Evolutionary conservation across 2,329 filamentous ascomycete species (phyloP), one percentile per base, ranked within the genome.

Genomic region (Penicillium sp.): DNA sequence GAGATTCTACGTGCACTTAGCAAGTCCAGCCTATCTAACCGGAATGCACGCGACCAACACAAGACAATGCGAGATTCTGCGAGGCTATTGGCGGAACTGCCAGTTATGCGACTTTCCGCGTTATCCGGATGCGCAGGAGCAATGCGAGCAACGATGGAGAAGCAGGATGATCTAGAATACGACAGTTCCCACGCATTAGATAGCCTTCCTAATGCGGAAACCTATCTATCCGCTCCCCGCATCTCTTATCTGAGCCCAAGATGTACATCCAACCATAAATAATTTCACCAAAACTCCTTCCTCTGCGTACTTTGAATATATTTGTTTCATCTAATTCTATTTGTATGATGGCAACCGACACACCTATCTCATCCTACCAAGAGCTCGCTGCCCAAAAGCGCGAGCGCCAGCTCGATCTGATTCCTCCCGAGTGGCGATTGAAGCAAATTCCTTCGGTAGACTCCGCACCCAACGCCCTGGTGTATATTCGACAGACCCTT

Each of bases 1-100:
- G 0, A 66, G 64, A 6, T 76, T 73, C 55, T 77, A 76, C 55
- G 70, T 73, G 29, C 74, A 77, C 52, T 61, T 78, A 58, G 75
- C 73, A 1, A 69, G 69, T 0, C 66, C 72, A 0, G 73, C 72
- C 0, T 77, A 73, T 45, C 53, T 78, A 3, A 70, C 72, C 0
- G 74, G 70, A 0, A 74, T 75, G 56, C 65, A 73, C 33, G 73
- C 73, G 1, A 71, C 59, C 5, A 67, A 65, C 0, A 29, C 25
- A 0, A 52, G 57, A 12, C 74, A 78, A 22, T 76, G 75, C 44
- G 66, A 70, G 4, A 57, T 68, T 2, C 63, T 78, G 14, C 65
- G 73, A 6, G 55, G 49, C 0, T 78, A 77, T 51, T 78, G 75
- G 75, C 63, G 57, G 18, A 72, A 73, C 40, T 78, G 75, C 54